phyloP scores from a whole-genome alignment of 805 yeast genomes.

The Debaryomyces castellii region DNA sequence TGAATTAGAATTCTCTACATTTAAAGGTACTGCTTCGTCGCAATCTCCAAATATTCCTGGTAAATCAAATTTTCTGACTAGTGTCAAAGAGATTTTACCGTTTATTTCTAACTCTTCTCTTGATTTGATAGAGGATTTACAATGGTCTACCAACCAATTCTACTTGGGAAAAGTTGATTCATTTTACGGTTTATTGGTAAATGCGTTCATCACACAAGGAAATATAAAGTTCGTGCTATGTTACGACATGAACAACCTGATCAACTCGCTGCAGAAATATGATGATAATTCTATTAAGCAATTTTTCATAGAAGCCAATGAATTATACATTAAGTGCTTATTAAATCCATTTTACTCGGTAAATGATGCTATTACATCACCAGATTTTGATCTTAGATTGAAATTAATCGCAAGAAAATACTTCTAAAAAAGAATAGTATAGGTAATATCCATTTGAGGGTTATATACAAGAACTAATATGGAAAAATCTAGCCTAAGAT shows the following conservation, averaged over 20 bases:
- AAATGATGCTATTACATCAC: constrained; percentile 71
- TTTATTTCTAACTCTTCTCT: constrained; percentile 85
- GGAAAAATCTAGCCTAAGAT: background rate
- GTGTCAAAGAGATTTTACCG: constrained; percentile 78
- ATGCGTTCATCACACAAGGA: constrained; percentile 86
- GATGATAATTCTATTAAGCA: constrained; percentile 76
- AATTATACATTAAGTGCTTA: constrained; percentile 79
- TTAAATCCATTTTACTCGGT: constrained; percentile 83
- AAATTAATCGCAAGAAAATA: constrained; percentile 74
- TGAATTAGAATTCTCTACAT: constrained; percentile 81
- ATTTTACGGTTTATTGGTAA: constrained; percentile 79
- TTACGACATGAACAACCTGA: constrained; percentile 46
- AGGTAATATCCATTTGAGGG: background rate
- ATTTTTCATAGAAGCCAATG: constrained; percentile 83
- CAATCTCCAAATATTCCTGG: constrained; percentile 40
- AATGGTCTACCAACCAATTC: constrained; percentile 68
- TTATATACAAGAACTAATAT: constrained; percentile 1
- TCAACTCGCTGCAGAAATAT: constrained; percentile 22
- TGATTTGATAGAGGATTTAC: constrained; percentile 88
- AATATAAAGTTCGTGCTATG: constrained; percentile 75
- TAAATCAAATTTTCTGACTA: constrained; percentile 58
- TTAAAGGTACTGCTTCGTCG: constrained; percentile 32
- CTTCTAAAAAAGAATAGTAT: constrained; percentile 34
- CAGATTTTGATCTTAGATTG: constrained; percentile 74
- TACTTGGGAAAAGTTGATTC: constrained; percentile 80